Evolutionary conservation across 352 stramenopile species (phyloP), one percentile per base, ranked within the genome.

Genomic region (Globisporangium carolinianum): DNA sequence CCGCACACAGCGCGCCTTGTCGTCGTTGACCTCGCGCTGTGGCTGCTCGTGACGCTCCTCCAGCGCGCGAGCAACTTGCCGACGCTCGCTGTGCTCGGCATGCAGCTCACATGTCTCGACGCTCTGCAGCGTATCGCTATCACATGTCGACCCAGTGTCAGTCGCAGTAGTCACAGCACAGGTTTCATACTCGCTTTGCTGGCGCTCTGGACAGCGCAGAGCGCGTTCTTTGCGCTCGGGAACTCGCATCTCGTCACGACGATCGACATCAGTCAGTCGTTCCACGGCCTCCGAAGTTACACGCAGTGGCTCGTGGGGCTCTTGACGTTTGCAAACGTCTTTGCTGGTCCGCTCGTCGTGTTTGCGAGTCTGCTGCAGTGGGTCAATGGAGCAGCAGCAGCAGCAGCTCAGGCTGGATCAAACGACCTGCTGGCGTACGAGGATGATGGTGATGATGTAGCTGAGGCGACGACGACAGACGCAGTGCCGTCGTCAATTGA

Each of bases 191-290:
- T 80, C 2, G 68, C 65, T 1, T 60, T 67, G 15, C 32, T 86
- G 4, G 56, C 61, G 15, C 15, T 75, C 36, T 81, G 75, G 74
- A 17, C 94, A n/a, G 71, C 78, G 1, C 81, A 90, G 57, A 60
- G 63, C n/a, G 60, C 79, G 12, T 96, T 96, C 51, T 95, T 93
- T 45, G 78, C 87, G 6, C 68, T 95, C 0, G 87, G 86, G 17
- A 96, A 96, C 56, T 95, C 87, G 41, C 87, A 96, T 53, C 69
- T 96, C 55, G 84, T 96, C 50, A 93, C 83, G 14, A 96, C 87
- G 2, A 83, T 96, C 55, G 87, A 96, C 62, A 91, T 96, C 38
- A 94, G 84, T 45, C 83, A 92, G 59, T 89, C 86, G 6, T 95
- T 95, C 50, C 83, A 88, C 55, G 87, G 87, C 0, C 63, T 96